Base-by-base conservation (phyloP, 495 filamentous ascomycete species). In the Hypoxylon lienhwacheense region DNA sequence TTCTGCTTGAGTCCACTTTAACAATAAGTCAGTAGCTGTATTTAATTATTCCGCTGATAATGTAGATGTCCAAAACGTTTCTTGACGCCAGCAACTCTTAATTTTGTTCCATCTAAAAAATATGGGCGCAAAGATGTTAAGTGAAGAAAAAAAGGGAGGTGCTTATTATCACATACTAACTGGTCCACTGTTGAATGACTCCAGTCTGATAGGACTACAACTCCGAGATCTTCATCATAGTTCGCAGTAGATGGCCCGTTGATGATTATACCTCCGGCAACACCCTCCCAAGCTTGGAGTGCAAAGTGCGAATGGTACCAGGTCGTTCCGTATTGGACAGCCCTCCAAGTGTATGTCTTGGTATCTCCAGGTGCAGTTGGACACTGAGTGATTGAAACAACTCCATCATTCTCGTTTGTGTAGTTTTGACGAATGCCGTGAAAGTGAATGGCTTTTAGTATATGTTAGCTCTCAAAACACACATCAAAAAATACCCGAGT, bases 261-360 rank as follows among this genome's bases (percentile, higher is more conserved):
- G 59, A 80, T 73, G 41, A 79, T 59, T 7, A 83, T 68, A 4
- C 68, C 53, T 14, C 79, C 79, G n/a, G 70, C 62, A 7, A 77
- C 63, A 2, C 80, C 79, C 48, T 80, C 73, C 31, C 67, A 72
- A 40, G 76, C 75, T 54, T 87, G 83, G 11, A 77, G 64, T 7
- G 71, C 73, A 55, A 78, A 83, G 59, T 87, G 84, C 21, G 70
- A 75, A 58, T 86, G 84, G 46, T 85, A 87, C 82, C 81, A 87
- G 4, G 76, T 70, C 0, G 77, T 77, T 1, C 84, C 85, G 53
- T 86, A 85, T 42, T 73, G 77, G 11, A 56, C 69, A 10, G 75
- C 80, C 37, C 66, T 71, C 50, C 73, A 83, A 17, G 61, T 74
- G 57, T 86, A 85, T 0, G 77, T 82, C 21, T 67, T 47, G 12